A percentile compares a stretch with the other conserved stretches of the same genome.
Evolutionary conservation across 306 rosid genomes (phyloP).

Genomic region (Casuarina glauca): DNA sequence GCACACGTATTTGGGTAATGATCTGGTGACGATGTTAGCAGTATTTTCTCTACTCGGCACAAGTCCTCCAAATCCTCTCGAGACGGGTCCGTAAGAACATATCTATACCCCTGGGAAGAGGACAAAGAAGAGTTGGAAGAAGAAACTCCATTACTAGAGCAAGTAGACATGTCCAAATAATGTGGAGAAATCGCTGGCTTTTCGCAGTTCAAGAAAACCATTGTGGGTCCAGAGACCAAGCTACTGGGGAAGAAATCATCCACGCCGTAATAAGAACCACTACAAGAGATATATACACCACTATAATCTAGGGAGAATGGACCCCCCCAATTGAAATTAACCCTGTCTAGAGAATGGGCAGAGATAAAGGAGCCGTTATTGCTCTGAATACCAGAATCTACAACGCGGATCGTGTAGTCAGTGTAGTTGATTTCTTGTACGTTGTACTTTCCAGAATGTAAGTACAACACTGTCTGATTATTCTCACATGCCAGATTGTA

Average conservation of each 20-base stretch:
- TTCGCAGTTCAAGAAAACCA: neutral
- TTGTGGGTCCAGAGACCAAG: neutral
- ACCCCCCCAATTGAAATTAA: neutral
- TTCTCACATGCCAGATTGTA: constrained; percentile 12
- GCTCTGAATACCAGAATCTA: constrained; percentile 14
- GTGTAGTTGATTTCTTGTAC: constrained; percentile 30
- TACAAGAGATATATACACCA: neutral
- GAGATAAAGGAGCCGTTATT: too few species aligned
- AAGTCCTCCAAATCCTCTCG: neutral
- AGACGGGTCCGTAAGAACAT: too few species aligned
- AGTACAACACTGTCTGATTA: neutral
- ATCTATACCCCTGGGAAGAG: too few species aligned
- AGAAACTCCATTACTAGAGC: too few species aligned
- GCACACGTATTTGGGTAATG: too few species aligned
- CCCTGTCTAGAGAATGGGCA: neutral
- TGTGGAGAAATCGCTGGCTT: neutral
- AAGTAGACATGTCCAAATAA: constrained; percentile 8
- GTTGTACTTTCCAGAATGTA: neutral
- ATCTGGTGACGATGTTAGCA: neutral
- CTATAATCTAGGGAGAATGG: constrained; percentile 8
- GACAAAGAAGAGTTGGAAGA: too few species aligned
- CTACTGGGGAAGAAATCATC: constrained; percentile 5
- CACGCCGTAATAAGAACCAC: too few species aligned
- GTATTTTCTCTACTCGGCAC: neutral
- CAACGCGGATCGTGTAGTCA: constrained; percentile 22